Conservation (phyloP, 148 eudicot genomes). For the Spergularia bocconei region DNA sequence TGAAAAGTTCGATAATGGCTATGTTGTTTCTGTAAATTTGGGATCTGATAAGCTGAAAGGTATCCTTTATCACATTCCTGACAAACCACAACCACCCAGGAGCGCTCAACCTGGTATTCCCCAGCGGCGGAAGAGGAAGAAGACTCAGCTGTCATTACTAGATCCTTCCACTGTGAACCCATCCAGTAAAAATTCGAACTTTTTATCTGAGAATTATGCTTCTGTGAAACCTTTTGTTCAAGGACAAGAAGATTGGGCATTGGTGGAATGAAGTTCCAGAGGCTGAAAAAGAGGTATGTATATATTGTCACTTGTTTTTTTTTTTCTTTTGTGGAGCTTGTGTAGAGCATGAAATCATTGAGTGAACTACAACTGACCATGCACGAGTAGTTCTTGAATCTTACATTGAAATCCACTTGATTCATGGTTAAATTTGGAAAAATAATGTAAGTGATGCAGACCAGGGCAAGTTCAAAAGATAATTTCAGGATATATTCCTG, state of each 20-base stretch:
- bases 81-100: constrained; percentile 28
- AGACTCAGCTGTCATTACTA: constrained; percentile 38
- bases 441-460: too few relatives aligned
- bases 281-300: constrained; percentile 60
- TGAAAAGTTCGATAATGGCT: constrained; percentile 68
- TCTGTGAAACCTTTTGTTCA: constrained; percentile 44
- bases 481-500: too few relatives aligned
- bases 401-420: too few relatives aligned
- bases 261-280: constrained; percentile 54
- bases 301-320: not conserved
- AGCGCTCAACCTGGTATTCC: constrained; percentile 28
- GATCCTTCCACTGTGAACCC: constrained; percentile 18
- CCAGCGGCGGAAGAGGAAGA: constrained; percentile 37
- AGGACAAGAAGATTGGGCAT: constrained; percentile 56
- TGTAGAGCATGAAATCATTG: too few relatives aligned
- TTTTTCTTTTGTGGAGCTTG: too few relatives aligned
- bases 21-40: constrained; percentile 55
- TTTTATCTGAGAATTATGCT: constrained; percentile 21
- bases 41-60: constrained; percentile 74
- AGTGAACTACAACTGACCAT: too few relatives aligned
- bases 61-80: constrained; percentile 65
- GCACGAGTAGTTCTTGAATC: too few relatives aligned
- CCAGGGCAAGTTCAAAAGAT: too few relatives aligned
- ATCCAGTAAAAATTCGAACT: too few relatives aligned
- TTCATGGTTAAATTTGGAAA: too few relatives aligned